phyloP scores from a whole-genome alignment of 2,329 filamentous ascomycete genomes.

The Emmonsiellopsis sp. region DNA sequence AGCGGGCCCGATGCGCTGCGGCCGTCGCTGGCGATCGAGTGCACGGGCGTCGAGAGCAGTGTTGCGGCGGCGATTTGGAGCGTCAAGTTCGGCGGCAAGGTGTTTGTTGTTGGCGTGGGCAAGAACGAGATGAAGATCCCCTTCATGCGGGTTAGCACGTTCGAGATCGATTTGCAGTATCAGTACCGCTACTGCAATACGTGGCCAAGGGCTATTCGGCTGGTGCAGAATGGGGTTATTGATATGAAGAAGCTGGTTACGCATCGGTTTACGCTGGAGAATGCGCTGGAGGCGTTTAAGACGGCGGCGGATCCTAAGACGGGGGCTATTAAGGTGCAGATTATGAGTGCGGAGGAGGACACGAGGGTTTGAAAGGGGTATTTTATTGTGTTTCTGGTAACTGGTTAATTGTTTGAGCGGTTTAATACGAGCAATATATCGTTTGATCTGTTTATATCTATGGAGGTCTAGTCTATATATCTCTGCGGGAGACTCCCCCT shows the following conservation, averaged over 20 bases:
- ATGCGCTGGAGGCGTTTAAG: conserved; percentile 82
- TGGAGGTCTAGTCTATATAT: too few relatives aligned
- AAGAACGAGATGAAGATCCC: conserved; percentile 93
- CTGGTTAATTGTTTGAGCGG: too few relatives aligned
- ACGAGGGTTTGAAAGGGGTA: conserved; percentile 20
- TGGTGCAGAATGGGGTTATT: conserved; percentile 76
- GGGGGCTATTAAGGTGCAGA: conserved; percentile 96
- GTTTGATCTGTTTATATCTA: too few relatives aligned
- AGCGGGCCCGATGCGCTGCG: conserved; percentile 51
- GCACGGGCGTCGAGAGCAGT: conserved; percentile 87
- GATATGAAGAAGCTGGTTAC: conserved; percentile 76
- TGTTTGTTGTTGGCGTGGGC: conserved; percentile 92
- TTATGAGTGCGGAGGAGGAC: conserved; percentile 40
- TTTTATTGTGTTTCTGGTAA: neutral
- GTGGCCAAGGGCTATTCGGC: conserved; percentile 84
- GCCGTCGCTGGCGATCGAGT: conserved; percentile 76
- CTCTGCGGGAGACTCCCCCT: too few relatives aligned
- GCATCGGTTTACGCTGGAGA: conserved; percentile 75
- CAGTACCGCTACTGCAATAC: conserved; percentile 96
- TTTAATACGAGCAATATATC: too few relatives aligned
- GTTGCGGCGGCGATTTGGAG: conserved; percentile 80
- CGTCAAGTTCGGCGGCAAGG: conserved; percentile 89
- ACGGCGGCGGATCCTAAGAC: conserved; percentile 80
- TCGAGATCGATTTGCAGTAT: conserved; percentile 90
- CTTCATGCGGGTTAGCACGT: conserved; percentile 84